Base-by-base conservation (phyloP, 441 rosid genomes). In the Adansonia madagascariensis region DNA sequence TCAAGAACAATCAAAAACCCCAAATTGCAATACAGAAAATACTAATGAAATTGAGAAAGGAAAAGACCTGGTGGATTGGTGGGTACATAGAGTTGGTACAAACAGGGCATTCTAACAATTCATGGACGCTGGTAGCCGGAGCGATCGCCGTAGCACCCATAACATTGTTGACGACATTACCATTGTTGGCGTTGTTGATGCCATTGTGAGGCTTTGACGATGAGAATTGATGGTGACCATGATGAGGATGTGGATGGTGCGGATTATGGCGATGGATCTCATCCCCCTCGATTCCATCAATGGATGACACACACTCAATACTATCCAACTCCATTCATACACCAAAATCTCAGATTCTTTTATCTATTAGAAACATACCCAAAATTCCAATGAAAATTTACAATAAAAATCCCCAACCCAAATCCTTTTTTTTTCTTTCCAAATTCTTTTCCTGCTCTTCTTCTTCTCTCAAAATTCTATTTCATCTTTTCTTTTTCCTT, bases 121-220 rank as follows among this genome's bases (percentile, higher is more conserved):
- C 97, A 70, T 91, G 92, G 71, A 92, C 95, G 81, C 94, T 92
- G 31, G 91, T 91, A 46, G 95, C 92, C 0, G 95, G 90, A 65
- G 90, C 85, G 47, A 85, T 88, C 64, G 87, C 86, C 5, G 88
- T 86, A 6, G 90, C 83, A 1, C 91, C 94, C 47, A 84, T 72
- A 2, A 82, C 77, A 74, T 79, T 78, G 82, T 77, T 84, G 82
- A 74, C 75, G 73, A 68, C 73, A 74, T 64, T 85, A 17, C 49
- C 59, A 71, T 53, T 71, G 53, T 46, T 76, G 78, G 77, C 75
- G 78, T 60, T 84, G 72, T 75, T 80, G 63, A 6, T 79, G 56
- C 65, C 71, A 65, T 72, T 79, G 75, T 78, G 86, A 60, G 89
- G 78, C 82, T 89, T 89, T 24, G 89, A 73, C 12, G 94, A 82